Conservation (phyloP, 2,329 filamentous ascomycete species). For the Talaromyces rugulosus region DNA sequence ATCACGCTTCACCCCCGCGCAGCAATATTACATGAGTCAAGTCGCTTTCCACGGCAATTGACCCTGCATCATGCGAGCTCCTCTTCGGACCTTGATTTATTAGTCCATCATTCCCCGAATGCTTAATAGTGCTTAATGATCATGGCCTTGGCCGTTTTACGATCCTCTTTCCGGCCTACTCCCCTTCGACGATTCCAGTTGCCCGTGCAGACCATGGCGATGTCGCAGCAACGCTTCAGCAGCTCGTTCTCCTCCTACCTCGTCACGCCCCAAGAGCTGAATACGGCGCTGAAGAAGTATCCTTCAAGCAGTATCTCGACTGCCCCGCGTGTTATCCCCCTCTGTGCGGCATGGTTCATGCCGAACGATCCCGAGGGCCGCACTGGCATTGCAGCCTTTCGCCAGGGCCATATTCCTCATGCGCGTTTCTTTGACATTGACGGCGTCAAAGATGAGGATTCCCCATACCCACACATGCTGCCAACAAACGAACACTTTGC, state of each 20-base stretch:
- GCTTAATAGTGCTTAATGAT: conserved; percentile 6
- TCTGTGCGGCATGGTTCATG: conserved; percentile 94
- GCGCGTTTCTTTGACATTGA: conserved; percentile 97
- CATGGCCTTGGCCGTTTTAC: conserved; percentile 35
- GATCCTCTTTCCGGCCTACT: conserved; percentile 19
- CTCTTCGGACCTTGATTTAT: neutral
- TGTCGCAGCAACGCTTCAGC: conserved; percentile 42
- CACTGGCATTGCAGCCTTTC: conserved; percentile 75
- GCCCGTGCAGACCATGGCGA: conserved; percentile 15
- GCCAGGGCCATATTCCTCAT: conserved; percentile 76
- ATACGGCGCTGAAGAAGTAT: conserved; percentile 77
- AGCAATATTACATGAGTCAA: neutral
- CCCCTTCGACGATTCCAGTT: conserved; percentile 16
- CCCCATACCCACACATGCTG: conserved; percentile 94
- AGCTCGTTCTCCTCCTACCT: conserved; percentile 72
- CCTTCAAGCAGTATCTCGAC: conserved; percentile 74
- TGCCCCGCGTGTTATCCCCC: conserved; percentile 75
- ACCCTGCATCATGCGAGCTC: neutral
- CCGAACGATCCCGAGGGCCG: conserved; percentile 76
- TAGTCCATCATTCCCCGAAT: neutral
- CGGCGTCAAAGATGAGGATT: conserved; percentile 79
- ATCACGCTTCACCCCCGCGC: neutral
- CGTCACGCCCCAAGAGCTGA: conserved; percentile 77
- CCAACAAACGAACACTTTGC: conserved; percentile 77
- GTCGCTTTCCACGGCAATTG: neutral